Base-by-base conservation (phyloP, 805 yeast genomes). In the Candida berthetii region DNA sequence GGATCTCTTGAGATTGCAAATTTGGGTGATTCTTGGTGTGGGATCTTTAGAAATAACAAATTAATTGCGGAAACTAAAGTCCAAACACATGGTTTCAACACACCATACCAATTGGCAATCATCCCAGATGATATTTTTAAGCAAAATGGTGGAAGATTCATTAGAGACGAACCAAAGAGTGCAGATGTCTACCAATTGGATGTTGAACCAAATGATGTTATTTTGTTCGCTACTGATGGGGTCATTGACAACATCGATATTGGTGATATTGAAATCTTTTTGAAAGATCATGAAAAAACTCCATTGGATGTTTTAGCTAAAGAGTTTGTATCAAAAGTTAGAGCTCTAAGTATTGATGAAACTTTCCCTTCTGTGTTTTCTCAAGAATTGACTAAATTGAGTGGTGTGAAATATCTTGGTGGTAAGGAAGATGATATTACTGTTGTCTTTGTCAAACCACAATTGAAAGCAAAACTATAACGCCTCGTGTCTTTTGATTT, bases 361-460 rank as follows among this genome's bases (percentile, higher is more conserved):
- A 67, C 75, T 42, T 85, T 74, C 56, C 88, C 90, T 16, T 81
- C 95, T 46, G 95, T 91, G 0, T 91, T 91, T 63, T 84, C 96
- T 7, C 89, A 83, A 61, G 86, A 82, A 54, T 68, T 85, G 42
- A 70, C 82, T 10, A 69, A 77, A 49, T 58, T 82, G 39, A 76
- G 87, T 2, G 84, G 84, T 3, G 83, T 80, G 54, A 67, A 71
- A 35, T 85, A 85, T 55, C 69, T 78, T 44, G 98, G 99, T 28
- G 99, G 99, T 13, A 91, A 91, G 65, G 95, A 89, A 36, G 99
- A 91, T 64, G 99, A 91, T 62, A 84, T 93, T 31, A 88, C 98
- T 1, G 77, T 84, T 15, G 83, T 90, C 2, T 71, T 86, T 54
- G 80, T 88, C 35, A 74, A 77, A 54, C 36, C 36, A 19, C 25